phyloP scores from a whole-genome alignment of 306 rosid species.

The Trichosanthes cucumerina region DNA sequence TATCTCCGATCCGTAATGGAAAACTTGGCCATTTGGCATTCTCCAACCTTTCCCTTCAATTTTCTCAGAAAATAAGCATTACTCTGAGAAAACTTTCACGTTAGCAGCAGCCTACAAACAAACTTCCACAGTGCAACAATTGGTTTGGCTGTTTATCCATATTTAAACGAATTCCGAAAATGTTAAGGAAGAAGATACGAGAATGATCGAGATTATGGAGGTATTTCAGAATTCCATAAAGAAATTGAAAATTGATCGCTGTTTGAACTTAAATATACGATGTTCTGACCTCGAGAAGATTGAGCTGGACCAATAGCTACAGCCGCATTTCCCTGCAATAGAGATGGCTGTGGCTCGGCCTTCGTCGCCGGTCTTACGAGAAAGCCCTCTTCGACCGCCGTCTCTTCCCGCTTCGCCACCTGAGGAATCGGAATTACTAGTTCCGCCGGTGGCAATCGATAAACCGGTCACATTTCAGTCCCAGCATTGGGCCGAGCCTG shows the following conservation, averaged over 20 bases:
- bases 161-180: background rate
- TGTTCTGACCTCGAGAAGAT: background rate
- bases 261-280: background rate
- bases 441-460: background rate
- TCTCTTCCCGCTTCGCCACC: background rate
- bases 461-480: background rate
- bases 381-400: background rate
- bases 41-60: constrained; percentile 8
- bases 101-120: background rate
- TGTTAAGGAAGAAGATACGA: background rate
- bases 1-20: constrained; percentile 41
- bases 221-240: background rate
- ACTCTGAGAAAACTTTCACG: background rate
- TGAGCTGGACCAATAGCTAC: background rate
- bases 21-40: constrained; percentile 35
- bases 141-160: background rate
- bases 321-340: background rate
- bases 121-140: background rate
- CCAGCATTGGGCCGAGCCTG: background rate
- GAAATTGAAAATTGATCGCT: background rate
- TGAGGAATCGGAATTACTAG: background rate
- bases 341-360: background rate
- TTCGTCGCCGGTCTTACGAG: background rate
- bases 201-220: background rate
- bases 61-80: background rate